A percentile compares a stretch with the other conserved stretches of the same genome.
Evolutionary conservation across 805 yeast genomes (phyloP).

Genomic region (Saccharomycopsis synnaedendra): DNA sequence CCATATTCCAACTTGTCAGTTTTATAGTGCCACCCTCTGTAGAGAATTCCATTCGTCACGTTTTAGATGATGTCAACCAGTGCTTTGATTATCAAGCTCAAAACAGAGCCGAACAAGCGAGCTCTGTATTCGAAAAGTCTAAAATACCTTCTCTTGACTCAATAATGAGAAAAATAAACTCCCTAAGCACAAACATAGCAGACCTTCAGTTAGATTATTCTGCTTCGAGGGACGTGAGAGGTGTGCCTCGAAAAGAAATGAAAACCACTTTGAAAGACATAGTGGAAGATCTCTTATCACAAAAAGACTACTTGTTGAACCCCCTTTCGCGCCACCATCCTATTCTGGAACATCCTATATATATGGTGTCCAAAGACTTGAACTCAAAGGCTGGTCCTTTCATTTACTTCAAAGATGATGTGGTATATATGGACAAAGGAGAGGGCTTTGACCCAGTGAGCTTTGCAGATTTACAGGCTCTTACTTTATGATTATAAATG

Average conservation of each 20-base stretch:
- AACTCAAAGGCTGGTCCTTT: constrained; percentile 24
- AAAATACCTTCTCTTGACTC: too few relatives aligned
- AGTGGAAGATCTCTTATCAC: constrained; percentile 47
- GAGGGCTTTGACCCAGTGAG: constrained; percentile 29
- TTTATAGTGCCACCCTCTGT: too few relatives aligned
- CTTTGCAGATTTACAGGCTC: not conserved
- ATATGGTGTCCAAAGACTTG: constrained; percentile 26
- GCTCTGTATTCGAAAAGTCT: too few relatives aligned
- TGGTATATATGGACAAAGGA: constrained; percentile 36
- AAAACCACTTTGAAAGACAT: constrained; percentile 51
- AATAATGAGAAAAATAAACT: too few relatives aligned
- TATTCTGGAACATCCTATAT: constrained; percentile 33
- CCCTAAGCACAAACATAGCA: too few relatives aligned
- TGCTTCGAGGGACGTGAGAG: not conserved
- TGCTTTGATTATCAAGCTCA: too few relatives aligned
- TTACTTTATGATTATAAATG: too few relatives aligned
- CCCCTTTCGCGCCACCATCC: constrained; percentile 25
- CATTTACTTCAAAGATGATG: constrained; percentile 53
- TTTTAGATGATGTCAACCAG: too few relatives aligned
- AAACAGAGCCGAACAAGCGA: too few relatives aligned
- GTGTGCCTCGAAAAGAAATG: constrained; percentile 20
- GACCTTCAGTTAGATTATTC: too few relatives aligned
- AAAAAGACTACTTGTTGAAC: constrained; percentile 33
- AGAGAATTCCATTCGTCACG: too few relatives aligned
- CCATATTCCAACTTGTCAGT: too few relatives aligned